phyloP scores from a whole-genome alignment of 129 eudicot genomes.

The Lactuca sativa region DNA sequence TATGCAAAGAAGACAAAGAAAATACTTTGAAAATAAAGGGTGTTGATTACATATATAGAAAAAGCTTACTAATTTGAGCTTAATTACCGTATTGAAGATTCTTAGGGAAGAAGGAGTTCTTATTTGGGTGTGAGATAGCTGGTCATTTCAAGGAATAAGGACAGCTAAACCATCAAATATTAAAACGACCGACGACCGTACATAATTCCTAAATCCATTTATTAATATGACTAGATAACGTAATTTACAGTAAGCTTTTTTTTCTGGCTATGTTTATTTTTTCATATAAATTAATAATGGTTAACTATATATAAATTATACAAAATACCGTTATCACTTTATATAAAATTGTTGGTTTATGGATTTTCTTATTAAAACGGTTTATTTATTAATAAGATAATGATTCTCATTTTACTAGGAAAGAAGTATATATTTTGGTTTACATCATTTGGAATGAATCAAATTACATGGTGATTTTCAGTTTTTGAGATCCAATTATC shows the following conservation, averaged over 20 bases:
- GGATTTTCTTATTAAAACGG: not conserved
- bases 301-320: no score
- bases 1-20: conserved; percentile 19
- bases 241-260: not conserved
- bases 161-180: conserved; percentile 1
- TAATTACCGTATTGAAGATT: conserved; percentile 26
- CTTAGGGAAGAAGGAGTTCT: conserved; percentile 21
- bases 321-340: not conserved
- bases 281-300: not conserved
- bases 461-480: not conserved
- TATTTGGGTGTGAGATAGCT: conserved; percentile 17
- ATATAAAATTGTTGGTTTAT: no score
- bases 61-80: conserved; percentile 39
- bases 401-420: no score
- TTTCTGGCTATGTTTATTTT: not conserved
- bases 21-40: conserved; percentile 10
- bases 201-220: not conserved
- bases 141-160: conserved; percentile 24
- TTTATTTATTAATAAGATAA: no score
- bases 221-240: not conserved
- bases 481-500: not conserved
- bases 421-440: not conserved
- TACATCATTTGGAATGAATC: not conserved
- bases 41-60: conserved; percentile 16
- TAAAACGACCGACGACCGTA: not conserved